phyloP scores from a whole-genome alignment of 495 filamentous ascomycete genomes.

The Tirmania nivea region DNA sequence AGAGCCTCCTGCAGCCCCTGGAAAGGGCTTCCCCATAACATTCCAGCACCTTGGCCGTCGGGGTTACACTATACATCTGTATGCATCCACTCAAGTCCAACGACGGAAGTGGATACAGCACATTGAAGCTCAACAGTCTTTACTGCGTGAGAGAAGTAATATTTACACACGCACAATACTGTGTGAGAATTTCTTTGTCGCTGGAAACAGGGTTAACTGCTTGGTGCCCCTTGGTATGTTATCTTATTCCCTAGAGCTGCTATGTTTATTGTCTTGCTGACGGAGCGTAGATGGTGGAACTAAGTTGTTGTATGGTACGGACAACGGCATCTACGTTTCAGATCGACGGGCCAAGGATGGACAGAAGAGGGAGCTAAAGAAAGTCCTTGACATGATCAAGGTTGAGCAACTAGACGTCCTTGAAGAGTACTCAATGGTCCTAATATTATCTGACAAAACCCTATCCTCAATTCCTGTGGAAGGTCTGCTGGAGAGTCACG shows the following conservation, averaged over 20 bases:
- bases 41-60: slow-evolving; percentile 94
- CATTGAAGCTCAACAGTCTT: slow-evolving; percentile 74
- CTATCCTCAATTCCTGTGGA: slow-evolving; percentile 69
- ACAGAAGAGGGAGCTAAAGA: slow-evolving; percentile 46
- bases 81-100: slow-evolving; percentile 54
- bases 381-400: slow-evolving; percentile 63
- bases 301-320: slow-evolving; percentile 83
- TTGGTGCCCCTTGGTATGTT: slow-evolving; percentile 65
- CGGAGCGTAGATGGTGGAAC: slow-evolving; percentile 56
- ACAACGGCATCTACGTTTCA: slow-evolving; percentile 74
- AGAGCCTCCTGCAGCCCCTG: slow-evolving; percentile 18
- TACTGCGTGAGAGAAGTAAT: slow-evolving; percentile 64
- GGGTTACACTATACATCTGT: slow-evolving; percentile 84
- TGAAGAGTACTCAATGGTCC: slow-evolving; percentile 75
- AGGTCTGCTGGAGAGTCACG: slow-evolving; percentile 56
- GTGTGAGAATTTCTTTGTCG: slow-evolving; percentile 63
- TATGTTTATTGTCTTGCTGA: slow-evolving; percentile 5
- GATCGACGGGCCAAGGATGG: slow-evolving; percentile 71
- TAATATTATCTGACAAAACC: slow-evolving; percentile 85
- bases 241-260: slow-evolving; percentile 14
- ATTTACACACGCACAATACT: slow-evolving; percentile 83
- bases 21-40: slow-evolving; percentile 87
- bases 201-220: slow-evolving; percentile 70
- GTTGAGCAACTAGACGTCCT: slow-evolving; percentile 93
- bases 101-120: slow-evolving; percentile 89